Conservation (phyloP, 2,329 filamentous ascomycete species). For the Aspergillus tamarii region DNA sequence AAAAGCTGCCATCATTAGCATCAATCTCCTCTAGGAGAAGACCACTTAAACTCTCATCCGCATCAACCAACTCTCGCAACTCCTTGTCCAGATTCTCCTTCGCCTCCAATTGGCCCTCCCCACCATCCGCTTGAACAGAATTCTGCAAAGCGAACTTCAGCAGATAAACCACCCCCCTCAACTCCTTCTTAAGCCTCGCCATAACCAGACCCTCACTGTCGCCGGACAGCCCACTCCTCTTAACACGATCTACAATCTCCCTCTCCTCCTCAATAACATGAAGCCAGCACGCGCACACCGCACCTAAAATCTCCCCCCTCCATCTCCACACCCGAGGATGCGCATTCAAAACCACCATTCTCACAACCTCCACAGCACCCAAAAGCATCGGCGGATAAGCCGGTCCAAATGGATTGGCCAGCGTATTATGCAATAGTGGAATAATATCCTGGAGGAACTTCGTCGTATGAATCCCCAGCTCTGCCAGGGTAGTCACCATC, state of each 20-base stretch:
- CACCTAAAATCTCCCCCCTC: constrained; percentile 66
- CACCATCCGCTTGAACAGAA: constrained; percentile 21
- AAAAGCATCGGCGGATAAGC: constrained; percentile 58
- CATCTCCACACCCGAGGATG: constrained; percentile 71
- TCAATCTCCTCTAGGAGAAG: constrained; percentile 31
- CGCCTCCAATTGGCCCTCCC: constrained; percentile 25
- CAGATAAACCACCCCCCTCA: constrained; percentile 32
- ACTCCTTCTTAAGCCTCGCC: constrained; percentile 27
- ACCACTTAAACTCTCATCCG: constrained; percentile 35
- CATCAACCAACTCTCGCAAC: constrained; percentile 39
- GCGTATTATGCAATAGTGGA: constrained; percentile 65
- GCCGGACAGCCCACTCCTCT: background rate
- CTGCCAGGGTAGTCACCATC: constrained; percentile 29
- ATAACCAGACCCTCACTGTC: constrained; percentile 14
- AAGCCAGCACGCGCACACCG: constrained; percentile 65
- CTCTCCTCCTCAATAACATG: constrained; percentile 50
- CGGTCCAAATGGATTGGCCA: constrained; percentile 70
- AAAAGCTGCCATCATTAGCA: constrained; percentile 21
- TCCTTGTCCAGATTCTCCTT: constrained; percentile 38
- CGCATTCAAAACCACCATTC: constrained; percentile 62
- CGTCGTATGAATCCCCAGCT: constrained; percentile 42
- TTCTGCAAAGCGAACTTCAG: constrained; percentile 37
- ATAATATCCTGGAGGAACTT: constrained; percentile 63
- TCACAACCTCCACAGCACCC: constrained; percentile 57
- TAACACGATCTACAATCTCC: constrained; percentile 13